Percentiles rank a stretch among this genome's conserved stretches.
phyloP scores from a whole-genome alignment of 768 basidiomycete genomes.

The Lactifluus piperatus region DNA sequence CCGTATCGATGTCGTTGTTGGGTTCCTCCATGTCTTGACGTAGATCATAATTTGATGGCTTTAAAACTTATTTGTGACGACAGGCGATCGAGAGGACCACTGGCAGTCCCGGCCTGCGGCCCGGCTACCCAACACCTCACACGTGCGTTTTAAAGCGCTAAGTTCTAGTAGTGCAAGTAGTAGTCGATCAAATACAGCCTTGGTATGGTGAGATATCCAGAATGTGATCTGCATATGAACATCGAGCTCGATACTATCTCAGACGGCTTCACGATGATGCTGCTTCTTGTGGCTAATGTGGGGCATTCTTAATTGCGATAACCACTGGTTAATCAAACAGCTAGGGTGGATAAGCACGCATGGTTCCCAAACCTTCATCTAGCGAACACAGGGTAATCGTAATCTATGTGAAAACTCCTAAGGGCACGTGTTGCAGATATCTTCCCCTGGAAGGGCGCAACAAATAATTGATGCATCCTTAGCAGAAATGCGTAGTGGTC shows the following conservation, averaged over 20 bases:
- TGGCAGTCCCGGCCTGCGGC: too few relatives aligned
- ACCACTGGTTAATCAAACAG: conserved; percentile 88
- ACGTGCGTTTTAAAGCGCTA: too few relatives aligned
- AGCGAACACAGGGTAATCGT: conserved; percentile 51
- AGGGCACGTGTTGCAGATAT: conserved; percentile 68
- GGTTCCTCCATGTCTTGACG: conserved; percentile 33
- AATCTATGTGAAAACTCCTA: conserved; percentile 86
- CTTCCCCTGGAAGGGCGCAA: conserved; percentile 73
- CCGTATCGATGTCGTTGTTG: conserved; percentile 49
- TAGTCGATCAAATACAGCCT: too few relatives aligned
- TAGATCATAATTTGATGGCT: neutral
- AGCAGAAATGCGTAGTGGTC: conserved; percentile 72
- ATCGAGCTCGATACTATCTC: conserved; percentile 49
- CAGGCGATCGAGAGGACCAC: too few relatives aligned
- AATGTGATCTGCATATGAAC: too few relatives aligned
- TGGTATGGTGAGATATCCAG: too few relatives aligned
- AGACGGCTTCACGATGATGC: too few relatives aligned
- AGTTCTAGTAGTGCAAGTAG: too few relatives aligned
- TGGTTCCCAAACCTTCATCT: neutral
- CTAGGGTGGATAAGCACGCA: conserved; percentile 28
- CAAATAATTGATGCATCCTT: conserved; percentile 57
- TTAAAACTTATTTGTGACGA: too few relatives aligned
- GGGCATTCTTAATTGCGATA: conserved; percentile 83
- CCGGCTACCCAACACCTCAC: too few relatives aligned
- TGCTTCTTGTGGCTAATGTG: conserved; percentile 73